Evolutionary conservation across 208 protist genomes (phyloP).

Genomic region (Porcisia deanei): DNA sequence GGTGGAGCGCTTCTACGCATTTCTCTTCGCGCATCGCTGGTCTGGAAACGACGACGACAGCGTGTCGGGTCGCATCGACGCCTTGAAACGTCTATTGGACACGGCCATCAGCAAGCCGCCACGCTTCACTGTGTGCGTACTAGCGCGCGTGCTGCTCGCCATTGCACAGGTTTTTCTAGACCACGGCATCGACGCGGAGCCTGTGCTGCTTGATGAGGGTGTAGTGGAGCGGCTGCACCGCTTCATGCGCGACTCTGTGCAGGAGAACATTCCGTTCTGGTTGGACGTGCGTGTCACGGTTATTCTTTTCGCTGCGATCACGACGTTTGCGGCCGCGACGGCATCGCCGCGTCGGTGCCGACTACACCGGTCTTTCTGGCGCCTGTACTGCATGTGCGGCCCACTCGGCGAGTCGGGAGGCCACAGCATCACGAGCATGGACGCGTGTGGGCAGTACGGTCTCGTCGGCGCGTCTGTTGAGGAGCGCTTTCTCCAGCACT

Average conservation of each 20-base stretch:
- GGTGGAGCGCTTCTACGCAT: conserved; percentile 76
- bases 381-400: conserved; percentile 70
- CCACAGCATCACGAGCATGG: conserved; percentile 39
- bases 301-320: conserved; percentile 62
- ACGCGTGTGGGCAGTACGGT: conserved; percentile 51
- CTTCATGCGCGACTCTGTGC: conserved; percentile 61
- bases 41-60: conserved; percentile 4
- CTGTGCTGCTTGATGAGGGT: conserved; percentile 36
- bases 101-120: conserved; percentile 38
- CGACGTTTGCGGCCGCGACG: conserved; percentile 61
- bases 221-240: conserved; percentile 34
- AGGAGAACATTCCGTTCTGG: conserved; percentile 87
- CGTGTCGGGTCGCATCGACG: conserved; percentile 36
- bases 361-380: conserved; percentile 47
- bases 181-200: conserved; percentile 16
- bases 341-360: conserved; percentile 24
- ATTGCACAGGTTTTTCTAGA: conserved; percentile 40
- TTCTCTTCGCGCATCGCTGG: conserved; percentile 42
- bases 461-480: conserved; percentile 48
- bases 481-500: conserved; percentile 31
- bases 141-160: conserved; percentile 57
- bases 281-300: conserved; percentile 78
- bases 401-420: conserved; percentile 72
- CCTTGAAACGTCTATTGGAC: conserved; percentile 40
- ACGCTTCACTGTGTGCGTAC: conserved; percentile 59